Percentiles rank a stretch among this genome's conserved stretches.
Conservation (phyloP, 257 asterid genomes). For the Echites panduratus region DNA sequence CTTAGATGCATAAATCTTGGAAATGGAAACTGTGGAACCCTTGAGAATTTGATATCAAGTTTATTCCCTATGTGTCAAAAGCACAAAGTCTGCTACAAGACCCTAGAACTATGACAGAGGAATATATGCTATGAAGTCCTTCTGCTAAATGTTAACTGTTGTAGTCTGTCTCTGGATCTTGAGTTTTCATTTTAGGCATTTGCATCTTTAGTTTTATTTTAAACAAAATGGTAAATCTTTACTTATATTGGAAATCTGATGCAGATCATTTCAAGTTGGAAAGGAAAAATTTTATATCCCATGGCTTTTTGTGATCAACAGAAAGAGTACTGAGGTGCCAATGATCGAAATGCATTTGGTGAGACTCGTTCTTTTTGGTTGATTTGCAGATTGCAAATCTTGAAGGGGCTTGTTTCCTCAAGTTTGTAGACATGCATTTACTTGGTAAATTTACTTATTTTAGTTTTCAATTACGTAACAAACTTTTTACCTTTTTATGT, state of each 20-base stretch:
- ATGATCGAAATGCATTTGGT: slow-evolving; percentile 90
- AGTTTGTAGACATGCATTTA: not conserved
- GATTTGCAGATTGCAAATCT: not conserved
- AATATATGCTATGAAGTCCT: not conserved
- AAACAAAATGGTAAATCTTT: not conserved
- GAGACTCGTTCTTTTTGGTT: slow-evolving; percentile 20
- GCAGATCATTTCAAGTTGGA: slow-evolving; percentile 98
- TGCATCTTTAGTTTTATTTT: not conserved
- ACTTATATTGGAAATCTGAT: slow-evolving; percentile 14
- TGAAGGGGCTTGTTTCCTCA: not conserved
- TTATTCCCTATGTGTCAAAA: not conserved
- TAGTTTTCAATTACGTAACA: not conserved
- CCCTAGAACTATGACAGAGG: not conserved
- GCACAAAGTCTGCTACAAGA: not conserved
- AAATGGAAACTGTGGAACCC: not conserved
- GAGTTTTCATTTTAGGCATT: not conserved
- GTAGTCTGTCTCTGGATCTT: not conserved
- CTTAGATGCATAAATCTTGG: not conserved
- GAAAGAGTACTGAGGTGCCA: slow-evolving; percentile 90
- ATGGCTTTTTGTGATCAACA: slow-evolving; percentile 84
- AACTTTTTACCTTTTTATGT: not conserved
- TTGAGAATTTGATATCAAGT: not conserved
- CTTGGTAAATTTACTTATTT: not conserved
- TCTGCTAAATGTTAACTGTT: not conserved
- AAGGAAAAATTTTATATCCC: slow-evolving; percentile 80